phyloP scores from a whole-genome alignment of 768 basidiomycete genomes.

The Tylopilus subfusipes region DNA sequence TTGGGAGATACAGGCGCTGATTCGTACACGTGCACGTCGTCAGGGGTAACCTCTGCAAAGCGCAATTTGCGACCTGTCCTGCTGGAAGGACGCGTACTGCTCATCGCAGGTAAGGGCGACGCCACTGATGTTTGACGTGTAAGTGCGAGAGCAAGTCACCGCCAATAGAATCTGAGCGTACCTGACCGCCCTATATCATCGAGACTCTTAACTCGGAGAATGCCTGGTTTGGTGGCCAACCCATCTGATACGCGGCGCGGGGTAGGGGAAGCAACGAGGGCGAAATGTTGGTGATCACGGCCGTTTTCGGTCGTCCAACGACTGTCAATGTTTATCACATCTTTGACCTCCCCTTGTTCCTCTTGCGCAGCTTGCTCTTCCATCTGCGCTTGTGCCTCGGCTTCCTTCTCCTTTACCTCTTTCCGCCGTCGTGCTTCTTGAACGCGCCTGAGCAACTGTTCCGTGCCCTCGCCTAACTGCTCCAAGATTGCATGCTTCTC shows the following conservation, averaged over 20 bases:
- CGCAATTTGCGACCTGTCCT: constrained; percentile 54
- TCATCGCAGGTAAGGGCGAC: constrained; percentile 42
- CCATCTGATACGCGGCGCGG: constrained; percentile 8
- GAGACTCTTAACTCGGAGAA: constrained; percentile 31
- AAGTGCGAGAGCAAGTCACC: neutral
- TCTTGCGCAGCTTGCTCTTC: neutral
- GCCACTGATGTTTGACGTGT: constrained; percentile 26
- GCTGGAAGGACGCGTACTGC: constrained; percentile 59
- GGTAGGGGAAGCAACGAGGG: constrained; percentile 9
- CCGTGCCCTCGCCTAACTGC: constrained; percentile 65
- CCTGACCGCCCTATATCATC: constrained; percentile 25
- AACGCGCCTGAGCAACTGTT: constrained; percentile 50
- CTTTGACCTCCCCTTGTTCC: neutral
- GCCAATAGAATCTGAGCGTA: neutral
- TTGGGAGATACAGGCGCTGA: constrained; percentile 78
- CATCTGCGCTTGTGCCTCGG: neutral
- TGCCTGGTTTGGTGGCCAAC: constrained; percentile 19
- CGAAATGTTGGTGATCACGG: neutral
- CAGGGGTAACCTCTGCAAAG: constrained; percentile 70
- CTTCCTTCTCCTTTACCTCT: constrained; percentile 1
- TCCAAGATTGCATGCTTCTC: constrained; percentile 67
- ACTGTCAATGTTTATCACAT: neutral
- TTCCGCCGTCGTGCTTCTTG: constrained; percentile 21
- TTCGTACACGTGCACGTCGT: constrained; percentile 81
- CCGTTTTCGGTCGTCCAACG: neutral